Percentiles rank a stretch among this genome's conserved stretches.
These are phyloP conservation scores for Lipomyces sp. DNA, from an alignment of 805 yeast genomes.

Conservation along the genomic window DNA sequence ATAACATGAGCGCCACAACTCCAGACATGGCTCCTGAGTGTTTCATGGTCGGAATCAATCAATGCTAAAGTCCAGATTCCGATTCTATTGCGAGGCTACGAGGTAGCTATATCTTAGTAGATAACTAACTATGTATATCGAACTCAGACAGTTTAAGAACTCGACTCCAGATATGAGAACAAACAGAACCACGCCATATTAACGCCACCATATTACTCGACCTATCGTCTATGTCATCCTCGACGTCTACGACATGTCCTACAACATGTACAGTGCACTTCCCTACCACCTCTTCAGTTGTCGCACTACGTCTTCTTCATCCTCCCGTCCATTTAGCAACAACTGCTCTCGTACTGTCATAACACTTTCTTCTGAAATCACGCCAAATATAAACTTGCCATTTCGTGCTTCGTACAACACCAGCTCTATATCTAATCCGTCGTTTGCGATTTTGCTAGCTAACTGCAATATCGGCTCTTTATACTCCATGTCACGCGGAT, in stretches of 20 bases:
- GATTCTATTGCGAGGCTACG: not conserved
- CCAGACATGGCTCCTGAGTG: no score
- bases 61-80: no score
- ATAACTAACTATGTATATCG: no score
- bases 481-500: conserved; percentile 17
- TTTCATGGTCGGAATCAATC: no score
- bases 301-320: conserved; percentile 12
- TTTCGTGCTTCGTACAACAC: conserved; percentile 5
- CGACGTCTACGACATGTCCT: not conserved
- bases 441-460: conserved; percentile 16
- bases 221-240: not conserved
- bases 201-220: not conserved
- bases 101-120: no score
- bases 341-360: conserved; percentile 14
- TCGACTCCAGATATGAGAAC: not conserved
- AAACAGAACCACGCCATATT: not conserved
- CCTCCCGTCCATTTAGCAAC: conserved; percentile 15
- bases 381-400: conserved; percentile 18
- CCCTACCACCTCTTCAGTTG: not conserved
- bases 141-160: no score
- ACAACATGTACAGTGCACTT: not conserved
- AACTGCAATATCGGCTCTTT: conserved; percentile 29
- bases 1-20: no score
- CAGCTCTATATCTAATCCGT: conserved; percentile 14
- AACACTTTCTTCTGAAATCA: conserved; percentile 14